phyloP scores from a whole-genome alignment of 805 yeast genomes.

The Candida orba region DNA sequence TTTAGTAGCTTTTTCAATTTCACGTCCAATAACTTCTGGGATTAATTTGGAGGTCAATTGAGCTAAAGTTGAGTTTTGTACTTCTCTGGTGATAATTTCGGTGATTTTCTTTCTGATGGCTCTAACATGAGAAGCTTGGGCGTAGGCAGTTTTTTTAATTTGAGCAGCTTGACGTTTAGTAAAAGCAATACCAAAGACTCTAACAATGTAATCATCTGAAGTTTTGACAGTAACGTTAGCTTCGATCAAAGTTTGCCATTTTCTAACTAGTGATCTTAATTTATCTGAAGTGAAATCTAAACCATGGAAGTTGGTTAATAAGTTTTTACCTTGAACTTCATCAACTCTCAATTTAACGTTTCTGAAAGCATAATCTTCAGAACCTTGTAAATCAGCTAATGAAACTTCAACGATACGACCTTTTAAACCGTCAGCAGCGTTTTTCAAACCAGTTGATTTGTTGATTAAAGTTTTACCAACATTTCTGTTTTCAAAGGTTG shows the following conservation, averaged over 20 bases:
- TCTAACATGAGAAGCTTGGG: constrained; percentile 96
- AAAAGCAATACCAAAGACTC: constrained; percentile 96
- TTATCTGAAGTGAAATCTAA: constrained; percentile 97
- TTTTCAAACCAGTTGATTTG: constrained; percentile 97
- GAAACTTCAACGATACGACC: constrained; percentile 96
- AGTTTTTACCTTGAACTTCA: constrained; percentile 98
- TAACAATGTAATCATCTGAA: constrained; percentile 92
- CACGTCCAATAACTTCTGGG: constrained; percentile 98
- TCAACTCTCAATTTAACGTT: constrained; percentile 96
- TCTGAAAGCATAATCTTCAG: constrained; percentile 98
- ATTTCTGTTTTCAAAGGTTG: constrained; percentile 96
- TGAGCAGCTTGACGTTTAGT: constrained; percentile 97
- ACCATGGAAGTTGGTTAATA: constrained; percentile 99
- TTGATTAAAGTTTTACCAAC: constrained; percentile 98
- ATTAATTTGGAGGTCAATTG: constrained; percentile 96
- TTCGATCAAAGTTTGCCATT: constrained; percentile 98
- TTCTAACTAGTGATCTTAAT: constrained; percentile 95
- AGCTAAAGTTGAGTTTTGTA: constrained; percentile 87
- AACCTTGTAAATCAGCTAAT: constrained; percentile 96
- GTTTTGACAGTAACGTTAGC: constrained; percentile 98
- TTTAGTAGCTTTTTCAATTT: constrained; percentile 93
- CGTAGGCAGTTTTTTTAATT: constrained; percentile 95
- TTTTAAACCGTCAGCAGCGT: constrained; percentile 96
- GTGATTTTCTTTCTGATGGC: constrained; percentile 95
- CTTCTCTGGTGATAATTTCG: constrained; percentile 96